These are phyloP conservation scores for Rhodomyrtus psidioides DNA, from an alignment of 441 rosid species.

Conservation along the genomic window DNA sequence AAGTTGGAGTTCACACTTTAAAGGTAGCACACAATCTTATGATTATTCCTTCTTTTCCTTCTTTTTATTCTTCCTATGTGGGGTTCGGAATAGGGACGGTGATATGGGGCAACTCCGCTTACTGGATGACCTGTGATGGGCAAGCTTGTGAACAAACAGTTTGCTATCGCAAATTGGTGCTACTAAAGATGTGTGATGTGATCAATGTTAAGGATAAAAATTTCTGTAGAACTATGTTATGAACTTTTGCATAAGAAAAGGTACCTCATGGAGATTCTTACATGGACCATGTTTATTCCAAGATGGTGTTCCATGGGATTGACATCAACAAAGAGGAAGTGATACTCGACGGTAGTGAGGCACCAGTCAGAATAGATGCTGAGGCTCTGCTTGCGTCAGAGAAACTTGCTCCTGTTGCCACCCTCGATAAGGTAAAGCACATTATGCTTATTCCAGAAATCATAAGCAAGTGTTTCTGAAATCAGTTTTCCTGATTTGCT, in stretches of 20 bases:
- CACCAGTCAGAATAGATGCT: conserved; percentile 78
- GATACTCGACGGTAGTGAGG: conserved; percentile 94
- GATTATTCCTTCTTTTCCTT: neutral
- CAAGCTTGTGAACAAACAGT: neutral
- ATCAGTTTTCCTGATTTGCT: neutral
- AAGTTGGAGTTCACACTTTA: neutral
- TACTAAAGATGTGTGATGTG: neutral
- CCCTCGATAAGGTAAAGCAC: conserved; percentile 61
- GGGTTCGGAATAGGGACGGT: neutral
- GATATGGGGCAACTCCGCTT: neutral
- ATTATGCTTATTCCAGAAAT: conserved; percentile 2
- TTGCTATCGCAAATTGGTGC: neutral
- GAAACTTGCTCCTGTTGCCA: conserved; percentile 67
- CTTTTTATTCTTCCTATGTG: neutral
- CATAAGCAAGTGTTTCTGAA: neutral
- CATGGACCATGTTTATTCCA: conserved; percentile 2
- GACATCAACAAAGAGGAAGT: conserved; percentile 66
- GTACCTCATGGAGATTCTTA: neutral
- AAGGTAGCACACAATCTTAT: neutral
- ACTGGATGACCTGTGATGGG: neutral
- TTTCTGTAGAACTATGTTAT: neutral
- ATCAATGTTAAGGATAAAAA: neutral
- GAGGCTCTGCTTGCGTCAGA: conserved; percentile 77
- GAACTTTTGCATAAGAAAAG: neutral
- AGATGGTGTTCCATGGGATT: conserved; percentile 89